phyloP scores from a whole-genome alignment of 176 grass and related monocot genomes.

The Elaeis guineensis region DNA sequence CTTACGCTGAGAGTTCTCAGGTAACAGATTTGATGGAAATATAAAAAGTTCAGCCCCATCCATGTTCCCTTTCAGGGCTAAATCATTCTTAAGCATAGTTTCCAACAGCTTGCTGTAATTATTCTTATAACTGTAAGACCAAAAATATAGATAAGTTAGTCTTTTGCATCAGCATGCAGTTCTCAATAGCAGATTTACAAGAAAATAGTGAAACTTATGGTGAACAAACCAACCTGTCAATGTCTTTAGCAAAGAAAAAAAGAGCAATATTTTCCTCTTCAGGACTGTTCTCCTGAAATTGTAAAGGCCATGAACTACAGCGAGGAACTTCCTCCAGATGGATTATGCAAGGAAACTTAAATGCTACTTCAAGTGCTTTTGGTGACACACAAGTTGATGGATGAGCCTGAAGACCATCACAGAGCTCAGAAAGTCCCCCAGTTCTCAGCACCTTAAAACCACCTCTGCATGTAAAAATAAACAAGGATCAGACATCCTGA shows the following conservation, averaged over 20 bases:
- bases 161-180: too few species aligned
- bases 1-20: slow-evolving; percentile 78
- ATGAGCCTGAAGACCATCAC: slow-evolving; percentile 94
- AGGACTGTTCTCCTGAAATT: slow-evolving; percentile 60
- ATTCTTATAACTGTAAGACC: slow-evolving; percentile 57
- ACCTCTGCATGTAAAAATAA: slow-evolving; percentile 44
- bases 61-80: slow-evolving; percentile 61
- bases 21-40: slow-evolving; percentile 79
- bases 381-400: slow-evolving; percentile 64
- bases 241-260: slow-evolving; percentile 96
- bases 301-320: slow-evolving; percentile 56
- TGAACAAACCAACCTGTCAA: slow-evolving; percentile 47
- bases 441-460: slow-evolving; percentile 69
- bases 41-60: slow-evolving; percentile 72
- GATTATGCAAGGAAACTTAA: slow-evolving; percentile 60
- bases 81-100: slow-evolving; percentile 74
- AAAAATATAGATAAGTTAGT: background rate
- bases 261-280: slow-evolving; percentile 64
- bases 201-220: too few species aligned
- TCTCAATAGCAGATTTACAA: too few species aligned
- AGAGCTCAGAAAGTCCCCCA: slow-evolving; percentile 47
- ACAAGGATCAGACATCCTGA: too few species aligned
- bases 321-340: slow-evolving; percentile 87
- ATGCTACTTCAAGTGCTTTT: slow-evolving; percentile 52
- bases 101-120: slow-evolving; percentile 83